phyloP scores from a whole-genome alignment of 192 early-diverging fungal genomes.

The Coemansia asiatica region DNA sequence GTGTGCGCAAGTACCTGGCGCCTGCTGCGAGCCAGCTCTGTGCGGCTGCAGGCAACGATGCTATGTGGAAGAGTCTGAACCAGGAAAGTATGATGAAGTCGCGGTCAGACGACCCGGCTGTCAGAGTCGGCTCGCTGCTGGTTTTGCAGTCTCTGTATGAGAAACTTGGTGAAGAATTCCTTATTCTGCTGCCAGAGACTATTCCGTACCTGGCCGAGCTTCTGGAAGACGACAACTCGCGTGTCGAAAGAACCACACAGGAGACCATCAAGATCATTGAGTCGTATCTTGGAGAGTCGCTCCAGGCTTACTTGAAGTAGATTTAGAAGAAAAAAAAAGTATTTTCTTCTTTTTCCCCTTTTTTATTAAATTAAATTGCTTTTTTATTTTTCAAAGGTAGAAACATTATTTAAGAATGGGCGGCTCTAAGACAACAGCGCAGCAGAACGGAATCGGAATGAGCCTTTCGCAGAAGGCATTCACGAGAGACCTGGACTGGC shows the following conservation, averaged over 20 bases:
- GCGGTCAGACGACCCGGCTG: slow-evolving; percentile 66
- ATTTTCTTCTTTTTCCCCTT: slow-evolving; percentile 6
- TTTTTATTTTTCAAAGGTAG: neutral
- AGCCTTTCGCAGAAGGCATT: slow-evolving; percentile 43
- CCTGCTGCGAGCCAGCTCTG: slow-evolving; percentile 82
- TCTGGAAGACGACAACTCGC: slow-evolving; percentile 88
- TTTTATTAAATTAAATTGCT: neutral
- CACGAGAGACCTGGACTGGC: slow-evolving; percentile 44
- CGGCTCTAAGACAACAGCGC: neutral
- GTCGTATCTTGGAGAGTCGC: slow-evolving; percentile 83
- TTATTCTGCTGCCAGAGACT: slow-evolving; percentile 89
- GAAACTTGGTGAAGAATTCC: slow-evolving; percentile 89
- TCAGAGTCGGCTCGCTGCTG: slow-evolving; percentile 70
- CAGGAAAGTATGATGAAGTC: slow-evolving; percentile 76
- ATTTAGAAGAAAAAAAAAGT: neutral
- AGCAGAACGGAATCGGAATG: neutral
- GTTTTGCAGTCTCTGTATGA: slow-evolving; percentile 80
- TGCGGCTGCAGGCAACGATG: slow-evolving; percentile 72
- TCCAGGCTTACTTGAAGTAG: slow-evolving; percentile 81
- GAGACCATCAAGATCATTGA: slow-evolving; percentile 86
- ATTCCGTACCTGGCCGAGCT: slow-evolving; percentile 93
- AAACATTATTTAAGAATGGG: neutral
- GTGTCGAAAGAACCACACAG: slow-evolving; percentile 79
- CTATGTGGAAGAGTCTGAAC: slow-evolving; percentile 86
- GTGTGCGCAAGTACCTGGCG: slow-evolving; percentile 65